Conservation (phyloP, 1,284 basidiomycete genomes). For the Pseudozyma tsukubaensis region DNA sequence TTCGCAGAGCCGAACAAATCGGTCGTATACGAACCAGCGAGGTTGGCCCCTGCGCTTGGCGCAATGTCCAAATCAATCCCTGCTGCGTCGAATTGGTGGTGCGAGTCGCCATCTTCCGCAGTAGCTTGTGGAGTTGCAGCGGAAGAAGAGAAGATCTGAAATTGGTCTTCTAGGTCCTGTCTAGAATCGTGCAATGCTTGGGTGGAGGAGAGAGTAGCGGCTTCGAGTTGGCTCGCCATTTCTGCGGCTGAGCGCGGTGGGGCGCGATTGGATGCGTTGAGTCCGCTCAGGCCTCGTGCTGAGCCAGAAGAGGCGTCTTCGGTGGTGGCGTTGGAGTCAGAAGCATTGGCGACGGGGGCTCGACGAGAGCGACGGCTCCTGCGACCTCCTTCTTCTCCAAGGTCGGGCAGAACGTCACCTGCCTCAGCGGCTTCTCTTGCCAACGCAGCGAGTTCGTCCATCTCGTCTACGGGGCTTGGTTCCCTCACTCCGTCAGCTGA, state of each 20-base stretch:
- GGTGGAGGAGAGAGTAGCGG: conserved; percentile 13
- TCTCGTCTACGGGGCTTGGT: conserved; percentile 7
- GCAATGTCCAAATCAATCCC: conserved; percentile 2
- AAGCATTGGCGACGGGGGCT: background rate
- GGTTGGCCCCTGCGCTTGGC: background rate
- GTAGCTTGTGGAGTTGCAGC: no score
- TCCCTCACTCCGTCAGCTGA: background rate
- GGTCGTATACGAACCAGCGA: no score
- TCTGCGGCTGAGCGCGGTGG: conserved; percentile 6
- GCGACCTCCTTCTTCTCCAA: background rate
- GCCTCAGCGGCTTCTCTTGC: conserved; percentile 37
- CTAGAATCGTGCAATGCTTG: conserved; percentile 20
- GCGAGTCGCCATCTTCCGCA: background rate
- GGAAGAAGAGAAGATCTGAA: conserved; percentile 14
- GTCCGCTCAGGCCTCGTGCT: background rate
- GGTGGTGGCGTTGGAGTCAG: no score
- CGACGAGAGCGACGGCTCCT: conserved; percentile 5
- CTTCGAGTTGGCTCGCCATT: conserved; percentile 19
- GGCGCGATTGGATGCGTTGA: conserved; percentile 15
- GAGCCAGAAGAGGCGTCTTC: background rate
- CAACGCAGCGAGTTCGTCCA: conserved; percentile 40
- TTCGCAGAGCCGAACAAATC: no score
- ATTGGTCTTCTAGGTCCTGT: conserved; percentile 32
- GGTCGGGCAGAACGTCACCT: conserved; percentile 8
- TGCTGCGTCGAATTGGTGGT: background rate